phyloP scores from a whole-genome alignment of 2,329 filamentous ascomycete species.

The Neofusicoccum parvum region DNA sequence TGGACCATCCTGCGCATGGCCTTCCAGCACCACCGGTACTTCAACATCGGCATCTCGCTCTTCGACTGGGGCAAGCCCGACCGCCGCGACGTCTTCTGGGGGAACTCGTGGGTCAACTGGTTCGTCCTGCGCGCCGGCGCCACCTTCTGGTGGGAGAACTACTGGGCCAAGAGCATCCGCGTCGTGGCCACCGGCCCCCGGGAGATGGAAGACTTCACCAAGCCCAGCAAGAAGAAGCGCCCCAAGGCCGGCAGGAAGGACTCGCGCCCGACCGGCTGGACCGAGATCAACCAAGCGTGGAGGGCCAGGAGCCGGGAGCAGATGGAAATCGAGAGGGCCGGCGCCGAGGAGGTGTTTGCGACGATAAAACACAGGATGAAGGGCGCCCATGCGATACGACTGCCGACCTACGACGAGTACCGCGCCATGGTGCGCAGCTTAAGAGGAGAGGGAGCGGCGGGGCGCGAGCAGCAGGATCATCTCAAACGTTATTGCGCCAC shows the following conservation, averaged over 20 bases:
- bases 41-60: slow-evolving; percentile 31
- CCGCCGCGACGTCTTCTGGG: slow-evolving; percentile 23
- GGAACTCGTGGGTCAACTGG: slow-evolving; percentile 37
- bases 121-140: slow-evolving; percentile 35
- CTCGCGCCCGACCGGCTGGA: slow-evolving; percentile 4
- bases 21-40: slow-evolving; percentile 31
- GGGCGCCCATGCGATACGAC: neutral
- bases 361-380: slow-evolving; percentile 16
- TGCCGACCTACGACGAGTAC: slow-evolving; percentile 18
- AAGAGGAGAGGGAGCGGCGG: neutral
- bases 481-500: slow-evolving; percentile 14
- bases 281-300: slow-evolving; percentile 11
- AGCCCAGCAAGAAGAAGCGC: neutral
- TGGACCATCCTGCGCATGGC: slow-evolving; percentile 33
- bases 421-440: slow-evolving; percentile 20
- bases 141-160: slow-evolving; percentile 36
- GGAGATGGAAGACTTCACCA: neutral
- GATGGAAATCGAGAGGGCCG: slow-evolving; percentile 20
- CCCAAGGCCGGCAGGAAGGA: neutral
- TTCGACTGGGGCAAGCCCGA: slow-evolving; percentile 26
- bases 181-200: neutral
- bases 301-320: neutral
- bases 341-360: slow-evolving; percentile 18
- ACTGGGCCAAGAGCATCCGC: slow-evolving; percentile 27
- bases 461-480: slow-evolving; percentile 2